phyloP scores from a whole-genome alignment of 1,284 basidiomycete genomes.

The Fomes fomentarius region DNA sequence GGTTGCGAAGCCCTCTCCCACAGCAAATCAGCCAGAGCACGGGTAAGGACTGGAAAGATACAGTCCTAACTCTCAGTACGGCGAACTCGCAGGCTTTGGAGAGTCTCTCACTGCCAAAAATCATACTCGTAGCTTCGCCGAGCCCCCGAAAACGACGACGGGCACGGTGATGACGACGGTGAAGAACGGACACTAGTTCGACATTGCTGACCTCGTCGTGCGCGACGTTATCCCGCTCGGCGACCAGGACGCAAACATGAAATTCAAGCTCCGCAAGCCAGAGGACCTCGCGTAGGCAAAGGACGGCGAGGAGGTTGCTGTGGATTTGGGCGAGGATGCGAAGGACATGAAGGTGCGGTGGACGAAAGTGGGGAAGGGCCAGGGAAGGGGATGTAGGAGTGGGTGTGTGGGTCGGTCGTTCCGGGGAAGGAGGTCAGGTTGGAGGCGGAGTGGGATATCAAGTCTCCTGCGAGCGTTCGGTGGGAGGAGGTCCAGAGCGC shows the following conservation, averaged over 20 bases:
- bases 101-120: slow-evolving; percentile 7
- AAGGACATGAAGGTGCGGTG: slow-evolving; percentile 27
- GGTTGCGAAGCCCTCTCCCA: slow-evolving; percentile 47
- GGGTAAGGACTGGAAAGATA: slow-evolving; percentile 61
- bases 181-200: slow-evolving; percentile 50
- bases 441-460: slow-evolving; percentile 52
- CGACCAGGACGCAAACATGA: slow-evolving; percentile 38
- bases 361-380: slow-evolving; percentile 23
- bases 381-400: slow-evolving; percentile 35
- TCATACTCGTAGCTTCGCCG: slow-evolving; percentile 44
- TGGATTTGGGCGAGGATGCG: slow-evolving; percentile 18
- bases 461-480: neutral
- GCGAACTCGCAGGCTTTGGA: slow-evolving; percentile 8
- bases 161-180: slow-evolving; percentile 48
- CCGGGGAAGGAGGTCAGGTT: slow-evolving; percentile 39
- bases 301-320: slow-evolving; percentile 41
- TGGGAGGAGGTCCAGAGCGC: too few species aligned
- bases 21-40: slow-evolving; percentile 55
- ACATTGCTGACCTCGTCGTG: slow-evolving; percentile 46
- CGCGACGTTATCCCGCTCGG: slow-evolving; percentile 52
- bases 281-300: slow-evolving; percentile 48
- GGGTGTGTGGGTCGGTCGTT: slow-evolving; percentile 28
- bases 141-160: slow-evolving; percentile 45
- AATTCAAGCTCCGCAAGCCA: slow-evolving; percentile 51
- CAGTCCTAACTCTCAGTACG: slow-evolving; percentile 10